Base-by-base conservation (phyloP, 495 filamentous ascomycete species). In the Melanomma pulvis-pyrius region DNA sequence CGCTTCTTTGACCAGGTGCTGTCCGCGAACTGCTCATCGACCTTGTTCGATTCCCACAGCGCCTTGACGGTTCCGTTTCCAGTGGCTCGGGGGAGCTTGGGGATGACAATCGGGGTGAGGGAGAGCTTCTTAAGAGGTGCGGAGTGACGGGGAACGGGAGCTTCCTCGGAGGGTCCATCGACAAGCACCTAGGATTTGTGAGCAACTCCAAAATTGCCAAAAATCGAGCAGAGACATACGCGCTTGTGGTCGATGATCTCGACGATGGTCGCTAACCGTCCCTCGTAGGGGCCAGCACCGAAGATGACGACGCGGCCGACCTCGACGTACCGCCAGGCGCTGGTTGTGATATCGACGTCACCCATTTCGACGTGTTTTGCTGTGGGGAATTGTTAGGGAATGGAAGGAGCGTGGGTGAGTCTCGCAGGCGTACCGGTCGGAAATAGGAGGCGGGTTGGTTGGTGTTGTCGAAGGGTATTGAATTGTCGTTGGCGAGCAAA, bases 231-330 rank as follows among this genome's bases (percentile, higher is more conserved):
- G 50, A n/a, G 67, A 90, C 93, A 77, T 96, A 98, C 94, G 80
- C 94, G 91, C 86, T 96, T 96, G 90, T 99, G 94, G 82, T 98
- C 96, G 81, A 98, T 93, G 80, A 99, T 96, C 87, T 98, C 92
- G 80, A 97, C 92, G 78, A 99, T 94, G 75, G 86, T 82, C 68
- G 92, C 96, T 68, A 98, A 86, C 80, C 89, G 90, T 81, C 92
- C 93, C 68, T 79, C 83, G 84, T 86, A 91, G 69, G 87, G 89
- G 70, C 88, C 88, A 74, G 82, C 77, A 74, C 87, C 86, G 82
- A 96, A 86, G 76, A 97, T 87, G 71, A 94, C 89, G 74, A 97
- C 84, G 76, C 96, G 92, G 84, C 96, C 96, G 82, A 97, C 90
- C 86, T 99, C 92, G 77, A 99, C 91, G 76, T 90, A 84, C 80